Percentiles rank a stretch among this genome's conserved stretches.
These are phyloP conservation scores for Arthrobotrys musiformis DNA, from an alignment of 2,329 filamentous ascomycete genomes.

Conservation along the genomic window DNA sequence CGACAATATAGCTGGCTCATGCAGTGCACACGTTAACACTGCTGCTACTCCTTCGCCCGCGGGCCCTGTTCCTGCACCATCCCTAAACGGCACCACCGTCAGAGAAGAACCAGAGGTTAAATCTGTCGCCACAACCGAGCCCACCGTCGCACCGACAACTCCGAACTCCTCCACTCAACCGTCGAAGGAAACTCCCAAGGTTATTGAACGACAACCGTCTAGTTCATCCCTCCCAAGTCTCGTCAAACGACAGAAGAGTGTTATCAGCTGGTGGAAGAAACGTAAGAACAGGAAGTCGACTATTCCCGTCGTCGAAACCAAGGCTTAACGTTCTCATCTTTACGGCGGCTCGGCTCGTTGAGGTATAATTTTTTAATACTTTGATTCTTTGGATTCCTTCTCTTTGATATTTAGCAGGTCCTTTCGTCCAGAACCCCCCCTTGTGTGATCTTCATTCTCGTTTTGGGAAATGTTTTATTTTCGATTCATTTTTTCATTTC, in stretches of 20 bases:
- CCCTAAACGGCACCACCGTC: slow-evolving; percentile 44
- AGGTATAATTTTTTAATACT: slow-evolving; percentile 7
- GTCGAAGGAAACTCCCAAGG: slow-evolving; percentile 28
- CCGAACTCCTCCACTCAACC: slow-evolving; percentile 34
- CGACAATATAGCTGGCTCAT: slow-evolving; percentile 51
- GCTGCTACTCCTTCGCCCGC: slow-evolving; percentile 2
- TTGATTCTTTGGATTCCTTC: slow-evolving; percentile 7
- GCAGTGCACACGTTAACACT: slow-evolving; percentile 39
- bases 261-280: slow-evolving; percentile 54
- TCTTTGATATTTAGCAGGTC: slow-evolving; percentile 20
- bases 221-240: slow-evolving; percentile 49
- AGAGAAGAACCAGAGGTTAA: slow-evolving; percentile 52
- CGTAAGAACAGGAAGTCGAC: slow-evolving; percentile 54
- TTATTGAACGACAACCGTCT: slow-evolving; percentile 47
- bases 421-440: background rate
- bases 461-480: slow-evolving; percentile 19
- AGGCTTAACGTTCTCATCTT: slow-evolving; percentile 24
- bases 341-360: background rate
- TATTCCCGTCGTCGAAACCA: slow-evolving; percentile 30
- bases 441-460: slow-evolving; percentile 1
- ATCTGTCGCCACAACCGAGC: slow-evolving; percentile 48
- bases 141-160: slow-evolving; percentile 24
- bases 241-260: slow-evolving; percentile 47
- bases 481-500: slow-evolving; percentile 17
- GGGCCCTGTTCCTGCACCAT: background rate